These are phyloP conservation scores for Mycena filopes DNA, from an alignment of 768 basidiomycete species.

Conservation along the genomic window DNA sequence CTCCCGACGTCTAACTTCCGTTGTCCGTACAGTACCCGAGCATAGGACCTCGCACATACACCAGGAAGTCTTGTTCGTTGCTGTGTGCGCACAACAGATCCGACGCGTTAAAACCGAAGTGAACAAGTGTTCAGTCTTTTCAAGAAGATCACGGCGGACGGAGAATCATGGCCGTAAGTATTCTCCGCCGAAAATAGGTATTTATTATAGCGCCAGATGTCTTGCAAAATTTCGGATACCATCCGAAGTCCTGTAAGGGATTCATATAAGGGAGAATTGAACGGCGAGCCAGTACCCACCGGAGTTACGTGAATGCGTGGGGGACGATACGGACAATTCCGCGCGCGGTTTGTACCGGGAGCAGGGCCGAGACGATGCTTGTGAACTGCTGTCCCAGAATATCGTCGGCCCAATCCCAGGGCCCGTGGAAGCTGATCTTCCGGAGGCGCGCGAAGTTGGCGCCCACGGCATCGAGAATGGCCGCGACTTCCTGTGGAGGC, in stretches of 20 bases:
- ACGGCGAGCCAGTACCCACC: background rate
- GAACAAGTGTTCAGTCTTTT: no score
- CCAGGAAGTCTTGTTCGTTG: no score
- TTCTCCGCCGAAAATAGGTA: no score
- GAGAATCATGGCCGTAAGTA: no score
- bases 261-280: background rate
- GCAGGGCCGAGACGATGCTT: background rate
- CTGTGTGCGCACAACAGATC: no score
- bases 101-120: no score
- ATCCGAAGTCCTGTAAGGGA: background rate
- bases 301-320: background rate
- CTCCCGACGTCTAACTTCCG: no score
- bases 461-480: constrained; percentile 3
- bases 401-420: constrained; percentile 16
- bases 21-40: no score
- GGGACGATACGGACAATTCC: constrained; percentile 2
- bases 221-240: no score
- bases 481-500: constrained; percentile 6
- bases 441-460: background rate
- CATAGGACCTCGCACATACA: no score
- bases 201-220: no score
- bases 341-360: background rate
- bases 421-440: constrained; percentile 10
- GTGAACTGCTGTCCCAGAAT: constrained; percentile 14
- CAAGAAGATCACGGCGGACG: no score